Base-by-base conservation (phyloP, 306 rosid species). In the Clitoria ternatea region DNA sequence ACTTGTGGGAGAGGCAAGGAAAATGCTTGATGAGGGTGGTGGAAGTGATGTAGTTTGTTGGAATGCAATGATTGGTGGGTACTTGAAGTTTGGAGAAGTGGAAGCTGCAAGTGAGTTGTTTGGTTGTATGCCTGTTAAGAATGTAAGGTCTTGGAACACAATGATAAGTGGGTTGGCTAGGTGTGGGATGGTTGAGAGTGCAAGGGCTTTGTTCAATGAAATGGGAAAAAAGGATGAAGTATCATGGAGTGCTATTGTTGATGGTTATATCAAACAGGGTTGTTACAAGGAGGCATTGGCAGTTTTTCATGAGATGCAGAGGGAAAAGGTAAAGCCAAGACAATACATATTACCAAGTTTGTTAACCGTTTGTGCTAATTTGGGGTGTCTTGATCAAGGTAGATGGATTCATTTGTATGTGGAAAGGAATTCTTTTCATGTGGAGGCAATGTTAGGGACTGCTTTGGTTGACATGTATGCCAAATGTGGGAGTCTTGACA, bases 381-480 rank as follows among this genome's bases (percentile, higher is more conserved):
- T 85, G 33, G 92, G 90, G 71, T 77, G 88, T 18, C 63, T 88
- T 50, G 88, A 88, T 69, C 88, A 81, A 62, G 88, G 92, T 33
- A 81, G 79, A 70, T 88, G 90, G 90, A 50, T 88, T 73, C 88
- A 85, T 71, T 83, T 77, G 17, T 81, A 73, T 59, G 63, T 83
- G 12, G 69, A 76, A 52, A 85, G 79, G 82, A 81, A 81, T 26
- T 73, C 69, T 10, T 61, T 85, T 48, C 65, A 68, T 23, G 26
- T 81, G 82, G 85, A 88, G 72, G 80, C 82, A n/a, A 80, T 81
- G 3, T 29, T 88, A 2, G 92, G 90, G 71, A 79, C 92, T 61
- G 83, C 84, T 61, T 63, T 88, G 74, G 61, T 88, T 43, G 92
- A 85, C 55, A 88, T 88, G 88, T 88, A 88, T 10, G 84, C 66